Evolutionary conservation across 805 yeast genomes (phyloP), one percentile per base, ranked within the genome.

Genomic region (Ogataea nonfermentans): DNA sequence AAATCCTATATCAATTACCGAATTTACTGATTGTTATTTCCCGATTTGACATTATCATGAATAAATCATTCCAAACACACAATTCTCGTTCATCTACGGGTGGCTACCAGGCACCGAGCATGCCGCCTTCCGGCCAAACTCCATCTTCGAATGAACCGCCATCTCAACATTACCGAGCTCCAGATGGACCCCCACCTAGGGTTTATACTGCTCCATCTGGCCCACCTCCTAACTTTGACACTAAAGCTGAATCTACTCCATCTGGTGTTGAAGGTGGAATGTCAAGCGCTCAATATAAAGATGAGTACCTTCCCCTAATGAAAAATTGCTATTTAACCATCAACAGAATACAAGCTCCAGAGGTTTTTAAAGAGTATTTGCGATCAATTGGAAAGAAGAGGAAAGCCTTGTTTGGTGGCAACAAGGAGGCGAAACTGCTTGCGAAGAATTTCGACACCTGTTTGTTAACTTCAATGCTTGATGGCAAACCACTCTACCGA

Each of bases 301-400:
- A 46, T 5, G 56, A 50, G 20, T 54, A 54, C 20, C 27, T 24
- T 9, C 36, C 38, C 9, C 33, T 54, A 13, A 25, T 54, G 29
- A 52, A 46, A 15, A 41, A 37, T 29, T 46, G 49, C 8, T 52
- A 49, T 28, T 17, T 46, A n/a, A 52, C 57, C 3, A 17, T 52
- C 15, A 54, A 54, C 29, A 22, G 49, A 16, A 24, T 54, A 7
- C 58, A 54, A 32, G 13, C 53, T 4, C 58, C 58, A 7, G 53
- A 51, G 19, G 38, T 51, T 22, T 52, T 47, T 32, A 44, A 52
- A 8, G 51, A 48, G 11, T 52, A 51, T 30, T 17, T 52, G 22
- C 35, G 53, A 29, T 33, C 42, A 2, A 47, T 47, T 30, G 57
- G 58, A 9, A 49, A 48, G 26, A 49, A 47, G 23, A 43, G 43